A percentile compares a stretch with the other conserved stretches of the same genome.
Conservation (phyloP, 495 filamentous ascomycete species). For the Penicillium lividum region DNA sequence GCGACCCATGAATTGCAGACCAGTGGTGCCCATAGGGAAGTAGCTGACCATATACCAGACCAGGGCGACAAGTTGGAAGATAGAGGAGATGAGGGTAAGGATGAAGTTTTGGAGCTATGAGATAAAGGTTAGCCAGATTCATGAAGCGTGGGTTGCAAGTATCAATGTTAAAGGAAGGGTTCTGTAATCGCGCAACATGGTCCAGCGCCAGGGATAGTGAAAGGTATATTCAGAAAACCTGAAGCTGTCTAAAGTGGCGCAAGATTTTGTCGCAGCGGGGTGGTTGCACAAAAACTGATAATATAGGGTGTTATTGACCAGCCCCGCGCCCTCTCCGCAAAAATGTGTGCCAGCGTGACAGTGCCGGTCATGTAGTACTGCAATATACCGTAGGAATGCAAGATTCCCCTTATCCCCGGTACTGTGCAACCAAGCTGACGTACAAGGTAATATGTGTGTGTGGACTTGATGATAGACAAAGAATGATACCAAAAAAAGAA, state of each 20-base stretch:
- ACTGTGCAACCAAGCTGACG: conserved; percentile 19
- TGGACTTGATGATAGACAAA: conserved; percentile 18
- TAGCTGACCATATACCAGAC: conserved; percentile 97
- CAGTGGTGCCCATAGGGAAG: conserved; percentile 94
- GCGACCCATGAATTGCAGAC: conserved; percentile 79
- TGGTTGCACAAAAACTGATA: conserved; percentile 9
- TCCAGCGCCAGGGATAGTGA: conserved; percentile 15
- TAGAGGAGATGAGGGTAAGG: conserved; percentile 79
- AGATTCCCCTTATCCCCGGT: conserved; percentile 22
- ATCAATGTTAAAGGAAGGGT: neutral
- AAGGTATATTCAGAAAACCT: conserved; percentile 6
- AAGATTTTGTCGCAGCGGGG: conserved; percentile 5
- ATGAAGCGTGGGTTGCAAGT: neutral
- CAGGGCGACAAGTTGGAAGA: conserved; percentile 79
- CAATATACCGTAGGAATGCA: conserved; percentile 24
- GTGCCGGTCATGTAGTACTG: conserved; percentile 21
- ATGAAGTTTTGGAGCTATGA: conserved; percentile 73
- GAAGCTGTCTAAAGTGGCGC: conserved; percentile 3
- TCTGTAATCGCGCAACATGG: neutral
- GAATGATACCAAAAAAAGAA: conserved; percentile 13
- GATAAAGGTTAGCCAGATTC: conserved; percentile 16
- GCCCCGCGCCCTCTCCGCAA: conserved; percentile 7
- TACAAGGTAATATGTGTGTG: conserved; percentile 11
- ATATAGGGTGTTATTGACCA: conserved; percentile 20
- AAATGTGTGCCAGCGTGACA: conserved; percentile 11